Percentiles rank a stretch among this genome's conserved stretches.
Conservation (phyloP, 352 stramenopile genomes). For the Phytophthora uliginosa region DNA sequence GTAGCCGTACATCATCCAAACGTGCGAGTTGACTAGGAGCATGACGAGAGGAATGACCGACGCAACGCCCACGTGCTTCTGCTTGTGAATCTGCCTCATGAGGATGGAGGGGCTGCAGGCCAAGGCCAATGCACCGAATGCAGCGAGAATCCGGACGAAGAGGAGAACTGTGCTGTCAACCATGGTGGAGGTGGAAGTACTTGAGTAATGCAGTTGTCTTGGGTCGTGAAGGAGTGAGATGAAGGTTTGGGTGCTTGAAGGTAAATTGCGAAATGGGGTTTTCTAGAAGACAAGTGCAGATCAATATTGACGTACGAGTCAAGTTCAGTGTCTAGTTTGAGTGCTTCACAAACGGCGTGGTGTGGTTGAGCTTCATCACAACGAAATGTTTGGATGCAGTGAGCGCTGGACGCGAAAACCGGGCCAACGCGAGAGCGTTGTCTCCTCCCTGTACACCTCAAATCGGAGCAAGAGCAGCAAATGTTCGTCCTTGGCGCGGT, state of each 20-base stretch:
- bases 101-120: slow-evolving; percentile 52
- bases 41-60: slow-evolving; percentile 51
- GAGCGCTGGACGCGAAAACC: slow-evolving; percentile 3
- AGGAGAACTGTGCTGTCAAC: slow-evolving; percentile 31
- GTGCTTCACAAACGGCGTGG: slow-evolving; percentile 8
- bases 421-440: background rate
- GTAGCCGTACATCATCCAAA: slow-evolving; percentile 63
- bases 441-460: slow-evolving; percentile 11
- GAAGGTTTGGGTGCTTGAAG: slow-evolving; percentile 5
- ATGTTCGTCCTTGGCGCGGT: slow-evolving; percentile 4
- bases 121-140: slow-evolving; percentile 39
- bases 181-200: slow-evolving; percentile 13
- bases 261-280: slow-evolving; percentile 21
- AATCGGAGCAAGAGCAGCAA: slow-evolving; percentile 3
- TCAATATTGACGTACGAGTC: background rate
- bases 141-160: slow-evolving; percentile 38
- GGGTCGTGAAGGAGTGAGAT: background rate
- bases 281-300: background rate
- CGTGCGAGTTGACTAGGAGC: slow-evolving; percentile 44
- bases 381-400: slow-evolving; percentile 27
- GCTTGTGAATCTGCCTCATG: slow-evolving; percentile 48
- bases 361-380: slow-evolving; percentile 22
- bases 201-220: background rate
- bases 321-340: background rate
- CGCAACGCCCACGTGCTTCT: slow-evolving; percentile 44